Evolutionary conservation across 331 rosid genomes (phyloP).

Genomic region (Prunus yedoensis): DNA sequence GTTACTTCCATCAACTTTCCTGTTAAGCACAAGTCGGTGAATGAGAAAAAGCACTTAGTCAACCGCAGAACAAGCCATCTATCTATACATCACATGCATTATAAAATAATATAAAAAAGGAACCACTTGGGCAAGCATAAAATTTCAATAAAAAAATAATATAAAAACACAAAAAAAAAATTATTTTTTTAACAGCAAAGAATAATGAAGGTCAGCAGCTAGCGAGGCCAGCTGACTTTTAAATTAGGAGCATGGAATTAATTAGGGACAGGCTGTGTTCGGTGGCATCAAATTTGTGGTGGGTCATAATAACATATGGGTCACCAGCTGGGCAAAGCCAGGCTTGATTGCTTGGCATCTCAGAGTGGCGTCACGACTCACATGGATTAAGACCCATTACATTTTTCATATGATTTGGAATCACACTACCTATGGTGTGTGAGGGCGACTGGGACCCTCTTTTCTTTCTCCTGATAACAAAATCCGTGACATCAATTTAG

Average conservation of each 20-base stretch:
- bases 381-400: conserved; percentile 28
- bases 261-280: background rate
- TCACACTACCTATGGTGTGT: background rate
- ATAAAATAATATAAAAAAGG: conserved; percentile 14
- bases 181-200: background rate
- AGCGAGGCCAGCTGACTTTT: conserved; percentile 20
- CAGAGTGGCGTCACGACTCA: conserved; percentile 19
- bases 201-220: conserved; percentile 21
- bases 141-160: background rate
- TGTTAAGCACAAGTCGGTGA: conserved; percentile 40
- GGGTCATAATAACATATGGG: conserved; percentile 31
- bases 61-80: conserved; percentile 19
- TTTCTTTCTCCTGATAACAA: background rate
- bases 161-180: too few species aligned
- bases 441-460: too few species aligned
- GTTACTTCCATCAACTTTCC: conserved; percentile 86
- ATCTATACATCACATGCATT: background rate
- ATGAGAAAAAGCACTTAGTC: conserved; percentile 34
- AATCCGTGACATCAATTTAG: conserved; percentile 19
- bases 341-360: conserved; percentile 13
- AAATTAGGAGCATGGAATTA: background rate
- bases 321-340: conserved; percentile 51
- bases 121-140: background rate
- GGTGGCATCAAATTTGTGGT: conserved; percentile 3
- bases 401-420: background rate